phyloP scores from a whole-genome alignment of 306 rosid species.

The Myrica gale region DNA sequence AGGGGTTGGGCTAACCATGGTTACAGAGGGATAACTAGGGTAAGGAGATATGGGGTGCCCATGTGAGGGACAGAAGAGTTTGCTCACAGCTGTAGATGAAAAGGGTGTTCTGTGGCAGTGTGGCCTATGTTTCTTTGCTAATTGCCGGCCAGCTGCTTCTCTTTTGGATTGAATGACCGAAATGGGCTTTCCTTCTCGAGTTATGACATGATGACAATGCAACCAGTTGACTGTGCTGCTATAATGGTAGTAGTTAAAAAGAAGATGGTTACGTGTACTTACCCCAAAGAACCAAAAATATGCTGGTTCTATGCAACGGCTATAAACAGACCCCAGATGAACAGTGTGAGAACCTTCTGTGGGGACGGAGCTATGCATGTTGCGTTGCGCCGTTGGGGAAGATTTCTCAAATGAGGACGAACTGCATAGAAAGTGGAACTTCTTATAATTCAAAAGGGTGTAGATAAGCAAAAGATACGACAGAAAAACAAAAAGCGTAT shows the following conservation, averaged over 20 bases:
- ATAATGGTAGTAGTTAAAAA: background rate
- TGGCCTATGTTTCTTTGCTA: slow-evolving; percentile 35
- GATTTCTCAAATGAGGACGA: no score
- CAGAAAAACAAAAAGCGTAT: no score
- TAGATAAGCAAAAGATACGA: no score
- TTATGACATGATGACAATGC: background rate
- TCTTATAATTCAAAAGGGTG: no score
- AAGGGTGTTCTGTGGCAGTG: slow-evolving; percentile 26
- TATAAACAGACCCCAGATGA: background rate
- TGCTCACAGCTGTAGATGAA: slow-evolving; percentile 71
- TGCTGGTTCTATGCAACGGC: background rate
- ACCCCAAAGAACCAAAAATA: no score
- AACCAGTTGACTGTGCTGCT: background rate
- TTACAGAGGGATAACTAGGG: slow-evolving; percentile 37
- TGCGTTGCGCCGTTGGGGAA: no score
- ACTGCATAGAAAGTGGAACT: no score
- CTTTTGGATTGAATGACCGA: slow-evolving; percentile 20
- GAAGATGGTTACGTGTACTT: background rate
- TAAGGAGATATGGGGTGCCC: slow-evolving; percentile 21
- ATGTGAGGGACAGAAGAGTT: slow-evolving; percentile 21
- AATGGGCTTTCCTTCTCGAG: background rate
- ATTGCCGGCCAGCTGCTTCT: background rate
- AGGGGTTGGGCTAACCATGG: slow-evolving; percentile 34
- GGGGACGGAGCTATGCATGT: background rate
- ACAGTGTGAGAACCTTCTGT: background rate